phyloP scores from a whole-genome alignment of 345 rosid species.

The Turritis glabra region DNA sequence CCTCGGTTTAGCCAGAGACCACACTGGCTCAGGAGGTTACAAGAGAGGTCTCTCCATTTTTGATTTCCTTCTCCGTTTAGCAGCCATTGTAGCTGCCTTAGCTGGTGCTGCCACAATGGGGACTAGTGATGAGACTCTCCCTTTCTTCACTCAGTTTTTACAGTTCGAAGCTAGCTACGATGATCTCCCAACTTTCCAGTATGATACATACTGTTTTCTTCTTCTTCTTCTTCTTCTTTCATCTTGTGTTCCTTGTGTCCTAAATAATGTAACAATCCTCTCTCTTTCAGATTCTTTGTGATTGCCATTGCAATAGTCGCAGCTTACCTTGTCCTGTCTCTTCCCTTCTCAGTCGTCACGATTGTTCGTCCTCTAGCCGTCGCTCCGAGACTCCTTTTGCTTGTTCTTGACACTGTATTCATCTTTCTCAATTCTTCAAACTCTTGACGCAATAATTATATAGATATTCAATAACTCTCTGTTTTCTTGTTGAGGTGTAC shows the following conservation, averaged over 20 bases:
- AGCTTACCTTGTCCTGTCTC: conserved; percentile 75
- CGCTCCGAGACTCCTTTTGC: conserved; percentile 61
- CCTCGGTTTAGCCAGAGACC: conserved; percentile 27
- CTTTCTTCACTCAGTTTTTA: conserved; percentile 79
- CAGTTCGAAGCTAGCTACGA: conserved; percentile 74
- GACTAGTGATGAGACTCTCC: conserved; percentile 62
- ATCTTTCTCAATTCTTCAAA: conserved; percentile 6
- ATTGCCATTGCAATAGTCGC: conserved; percentile 68
- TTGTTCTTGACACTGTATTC: conserved; percentile 67
- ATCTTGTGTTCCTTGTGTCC: background rate
- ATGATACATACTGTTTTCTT: conserved; percentile 18
- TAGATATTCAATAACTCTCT: background rate
- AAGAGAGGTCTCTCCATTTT: conserved; percentile 58
- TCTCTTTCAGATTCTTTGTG: conserved; percentile 65
- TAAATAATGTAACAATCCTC: background rate
- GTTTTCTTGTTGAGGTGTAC: conserved; percentile 16
- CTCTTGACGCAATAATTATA: background rate
- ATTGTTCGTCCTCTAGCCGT: conserved; percentile 70
- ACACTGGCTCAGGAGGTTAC: conserved; percentile 37
- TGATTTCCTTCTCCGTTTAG: conserved; percentile 61
- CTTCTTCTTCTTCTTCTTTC: background rate
- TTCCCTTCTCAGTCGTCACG: conserved; percentile 74
- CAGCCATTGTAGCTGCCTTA: conserved; percentile 49
- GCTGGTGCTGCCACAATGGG: conserved; percentile 61
- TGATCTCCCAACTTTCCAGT: conserved; percentile 65